phyloP scores from a whole-genome alignment of 306 rosid genomes.

The Heteromeles arbutifolia region DNA sequence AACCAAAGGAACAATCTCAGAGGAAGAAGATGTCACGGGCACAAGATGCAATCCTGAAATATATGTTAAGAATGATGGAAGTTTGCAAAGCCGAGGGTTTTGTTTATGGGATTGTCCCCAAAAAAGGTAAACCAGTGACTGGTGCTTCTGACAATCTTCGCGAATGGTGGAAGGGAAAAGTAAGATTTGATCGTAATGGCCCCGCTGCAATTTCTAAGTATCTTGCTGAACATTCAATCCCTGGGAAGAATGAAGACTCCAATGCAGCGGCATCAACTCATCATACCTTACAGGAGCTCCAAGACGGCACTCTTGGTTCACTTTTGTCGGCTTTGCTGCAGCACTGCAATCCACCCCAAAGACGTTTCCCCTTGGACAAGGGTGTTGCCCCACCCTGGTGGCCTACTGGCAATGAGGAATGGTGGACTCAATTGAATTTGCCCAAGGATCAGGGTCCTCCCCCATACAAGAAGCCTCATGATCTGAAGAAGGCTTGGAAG shows the following conservation, averaged over 20 bases:
- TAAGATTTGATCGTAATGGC: constrained; percentile 79
- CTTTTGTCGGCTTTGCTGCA: constrained; percentile 85
- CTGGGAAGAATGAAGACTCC: constrained; percentile 51
- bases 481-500: constrained; percentile 86
- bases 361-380: constrained; percentile 77
- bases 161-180: constrained; percentile 93
- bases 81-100: constrained; percentile 88
- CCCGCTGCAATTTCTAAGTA: constrained; percentile 84
- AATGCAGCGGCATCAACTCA: constrained; percentile 61
- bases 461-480: constrained; percentile 93
- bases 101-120: constrained; percentile 83
- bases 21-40: constrained; percentile 92
- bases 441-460: constrained; percentile 76
- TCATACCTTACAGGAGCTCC: constrained; percentile 74
- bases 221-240: constrained; percentile 54
- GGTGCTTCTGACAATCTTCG: constrained; percentile 91
- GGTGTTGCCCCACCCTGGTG: constrained; percentile 91
- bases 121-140: constrained; percentile 79
- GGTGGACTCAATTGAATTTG: constrained; percentile 81
- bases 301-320: constrained; percentile 80
- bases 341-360: constrained; percentile 89
- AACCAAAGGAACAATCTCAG: constrained; percentile 77
- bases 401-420: constrained; percentile 73
- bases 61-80: constrained; percentile 94
- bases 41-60: constrained; percentile 78